phyloP scores from a whole-genome alignment of 768 basidiomycete genomes.

The Amanita pallidorosea region DNA sequence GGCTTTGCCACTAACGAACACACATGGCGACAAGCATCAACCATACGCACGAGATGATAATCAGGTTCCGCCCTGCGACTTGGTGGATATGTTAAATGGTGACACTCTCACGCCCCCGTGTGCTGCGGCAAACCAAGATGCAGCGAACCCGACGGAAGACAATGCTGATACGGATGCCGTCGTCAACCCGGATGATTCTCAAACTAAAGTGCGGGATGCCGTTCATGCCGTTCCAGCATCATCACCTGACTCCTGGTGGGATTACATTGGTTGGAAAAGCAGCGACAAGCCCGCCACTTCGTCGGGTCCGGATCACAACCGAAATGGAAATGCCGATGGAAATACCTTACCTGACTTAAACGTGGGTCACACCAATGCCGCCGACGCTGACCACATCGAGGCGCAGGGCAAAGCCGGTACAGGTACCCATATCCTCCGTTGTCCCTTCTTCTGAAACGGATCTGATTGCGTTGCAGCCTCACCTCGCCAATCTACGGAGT shows the following conservation, averaged over 20 bases:
- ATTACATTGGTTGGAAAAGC: constrained; percentile 4
- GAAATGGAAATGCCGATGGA: neutral
- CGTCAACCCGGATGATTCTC: neutral
- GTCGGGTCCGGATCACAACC: neutral
- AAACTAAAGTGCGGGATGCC: neutral
- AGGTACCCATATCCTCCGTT: neutral
- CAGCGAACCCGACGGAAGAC: neutral
- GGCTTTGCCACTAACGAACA: neutral
- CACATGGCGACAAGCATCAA: neutral
- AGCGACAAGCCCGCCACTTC: neutral
- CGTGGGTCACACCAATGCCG: neutral
- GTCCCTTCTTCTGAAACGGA: neutral
- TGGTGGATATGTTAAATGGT: neutral
- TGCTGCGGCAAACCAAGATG: neutral
- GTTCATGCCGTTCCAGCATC: neutral
- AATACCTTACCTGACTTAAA: neutral
- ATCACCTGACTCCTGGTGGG: constrained; percentile 1
- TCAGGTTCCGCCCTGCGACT: neutral
- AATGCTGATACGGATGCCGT: neutral
- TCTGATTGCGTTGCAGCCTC: neutral
- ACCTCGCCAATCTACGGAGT: neutral
- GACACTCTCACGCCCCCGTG: neutral
- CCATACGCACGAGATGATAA: neutral
- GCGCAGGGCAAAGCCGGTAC: neutral
- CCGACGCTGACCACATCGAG: neutral